Evolutionary conservation across 176 grass and related monocot genomes (phyloP), one percentile per base, ranked within the genome.

Genomic region (Carex myosuroides): DNA sequence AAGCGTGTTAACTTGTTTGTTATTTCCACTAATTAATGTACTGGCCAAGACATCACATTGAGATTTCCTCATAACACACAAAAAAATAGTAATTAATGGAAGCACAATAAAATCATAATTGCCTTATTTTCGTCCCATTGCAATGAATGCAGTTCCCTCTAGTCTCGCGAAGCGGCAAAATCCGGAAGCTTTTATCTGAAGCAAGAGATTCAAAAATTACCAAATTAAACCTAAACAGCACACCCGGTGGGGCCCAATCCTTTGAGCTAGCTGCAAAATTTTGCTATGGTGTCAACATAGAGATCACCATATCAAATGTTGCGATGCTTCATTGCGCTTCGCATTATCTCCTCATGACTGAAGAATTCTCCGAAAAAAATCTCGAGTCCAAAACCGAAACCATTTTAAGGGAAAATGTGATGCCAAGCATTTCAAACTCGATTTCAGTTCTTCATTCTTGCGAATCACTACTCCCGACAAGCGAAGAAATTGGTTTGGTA

Each of bases 181-280:
- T 98, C 58, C 54, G 95, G 76, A 91, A 91, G 14, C 87, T 94
- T 2, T 70, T 98, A 2, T 87, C 89, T 3, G 92, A 98, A 83
- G 37, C 86, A 20, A 98, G 91, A 85, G 90, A 93, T 79, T 87
- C 84, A 9, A 97, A 92, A 83, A 76, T 98, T 44, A 86, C 86
- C 24, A 88, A 87, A 6, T 81, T 98, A 5, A 81, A 89, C 54
- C 90, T 98, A 54, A 89, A 94, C 32, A 86, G 87, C 87, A 87
- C 74, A 10, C 92, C 95, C 0, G 90, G 92, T 6, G 92, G 92
- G 13, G 88, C 92, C 21, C 44, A 86, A 77, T 92, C 90, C 52
- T 98, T 98, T 77, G 95, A 94, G 85, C 86, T 98, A 17, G 92
- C 92, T 0, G 90, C 92, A 30, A 98, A 90, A 71, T 98, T 98